Percentiles rank a stretch among this genome's conserved stretches.
phyloP scores from a whole-genome alignment of 192 early-diverging fungal genomes.

The Rhizophagus clarus region DNA sequence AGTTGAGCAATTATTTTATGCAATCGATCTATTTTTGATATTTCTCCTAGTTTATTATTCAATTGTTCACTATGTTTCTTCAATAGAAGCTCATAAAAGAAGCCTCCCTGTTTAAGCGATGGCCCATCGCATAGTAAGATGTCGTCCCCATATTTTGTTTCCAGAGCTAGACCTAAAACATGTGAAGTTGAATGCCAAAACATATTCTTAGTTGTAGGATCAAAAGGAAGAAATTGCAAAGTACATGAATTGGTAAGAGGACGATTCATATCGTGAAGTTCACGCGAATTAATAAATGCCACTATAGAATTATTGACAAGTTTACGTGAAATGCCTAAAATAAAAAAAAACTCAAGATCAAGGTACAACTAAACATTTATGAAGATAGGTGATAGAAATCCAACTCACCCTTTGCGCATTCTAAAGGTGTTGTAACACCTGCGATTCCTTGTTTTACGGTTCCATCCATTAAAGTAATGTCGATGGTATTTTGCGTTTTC shows the following conservation, averaged over 20 bases:
- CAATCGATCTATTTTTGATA: slow-evolving; percentile 31
- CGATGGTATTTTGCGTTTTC: slow-evolving; percentile 21
- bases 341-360: not conserved
- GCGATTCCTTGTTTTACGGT: slow-evolving; percentile 30
- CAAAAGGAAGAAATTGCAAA: slow-evolving; percentile 49
- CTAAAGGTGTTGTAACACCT: slow-evolving; percentile 47
- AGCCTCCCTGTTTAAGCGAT: slow-evolving; percentile 67
- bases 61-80: slow-evolving; percentile 39
- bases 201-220: slow-evolving; percentile 43
- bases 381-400: not conserved
- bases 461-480: slow-evolving; percentile 38
- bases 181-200: slow-evolving; percentile 75
- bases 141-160: slow-evolving; percentile 67
- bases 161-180: slow-evolving; percentile 73
- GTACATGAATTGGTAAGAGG: slow-evolving; percentile 44
- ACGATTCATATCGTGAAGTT: slow-evolving; percentile 55
- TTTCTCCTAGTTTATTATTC: slow-evolving; percentile 31
- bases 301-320: slow-evolving; percentile 50
- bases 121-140: slow-evolving; percentile 73
- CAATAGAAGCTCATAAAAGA: slow-evolving; percentile 79
- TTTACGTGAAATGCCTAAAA: slow-evolving; percentile 45
- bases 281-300: slow-evolving; percentile 50
- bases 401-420: slow-evolving; percentile 52
- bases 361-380: not conserved
- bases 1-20: slow-evolving; percentile 34